phyloP scores from a whole-genome alignment of 139 green algal genomes.

The Chlamydomonas schloesseri region DNA sequence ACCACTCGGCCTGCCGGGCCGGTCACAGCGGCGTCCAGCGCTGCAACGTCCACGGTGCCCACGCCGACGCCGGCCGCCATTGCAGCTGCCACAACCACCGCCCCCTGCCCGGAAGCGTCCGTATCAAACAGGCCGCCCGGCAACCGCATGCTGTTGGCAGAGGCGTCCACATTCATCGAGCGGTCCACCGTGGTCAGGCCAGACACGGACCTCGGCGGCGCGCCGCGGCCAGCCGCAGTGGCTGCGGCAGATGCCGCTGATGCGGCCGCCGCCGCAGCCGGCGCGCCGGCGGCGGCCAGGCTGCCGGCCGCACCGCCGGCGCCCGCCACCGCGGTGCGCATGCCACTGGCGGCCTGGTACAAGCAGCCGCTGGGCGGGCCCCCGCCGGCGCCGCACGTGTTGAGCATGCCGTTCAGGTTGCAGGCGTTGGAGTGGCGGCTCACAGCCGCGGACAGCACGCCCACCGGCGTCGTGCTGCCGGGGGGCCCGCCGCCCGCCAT shows the following conservation, averaged over 20 bases:
- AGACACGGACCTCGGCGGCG: not conserved
- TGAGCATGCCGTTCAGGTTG: not conserved
- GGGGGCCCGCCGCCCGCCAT: not conserved
- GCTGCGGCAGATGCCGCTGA: not conserved
- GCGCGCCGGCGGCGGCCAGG: not conserved
- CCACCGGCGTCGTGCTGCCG: not conserved
- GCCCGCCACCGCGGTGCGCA: too few relatives aligned
- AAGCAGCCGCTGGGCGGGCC: not conserved
- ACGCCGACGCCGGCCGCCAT: too few relatives aligned
- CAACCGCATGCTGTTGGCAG: too few relatives aligned
- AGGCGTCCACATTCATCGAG: too few relatives aligned
- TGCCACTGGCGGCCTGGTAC: too few relatives aligned
- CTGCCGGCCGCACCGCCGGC: not conserved
- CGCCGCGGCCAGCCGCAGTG: not conserved
- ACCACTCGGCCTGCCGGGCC: too few relatives aligned
- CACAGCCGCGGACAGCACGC: constrained; percentile 4
- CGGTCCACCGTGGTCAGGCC: too few relatives aligned
- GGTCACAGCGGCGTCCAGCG: too few relatives aligned
- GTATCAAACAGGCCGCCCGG: too few relatives aligned
- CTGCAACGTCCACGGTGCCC: too few relatives aligned
- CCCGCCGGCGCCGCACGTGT: constrained; percentile 1
- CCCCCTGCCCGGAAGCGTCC: too few relatives aligned
- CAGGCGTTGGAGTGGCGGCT: not conserved
- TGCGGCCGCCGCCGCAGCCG: not conserved
- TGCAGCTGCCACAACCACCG: too few relatives aligned